Conservation (phyloP, 805 yeast species). For the Metschnikowia gruessii region DNA sequence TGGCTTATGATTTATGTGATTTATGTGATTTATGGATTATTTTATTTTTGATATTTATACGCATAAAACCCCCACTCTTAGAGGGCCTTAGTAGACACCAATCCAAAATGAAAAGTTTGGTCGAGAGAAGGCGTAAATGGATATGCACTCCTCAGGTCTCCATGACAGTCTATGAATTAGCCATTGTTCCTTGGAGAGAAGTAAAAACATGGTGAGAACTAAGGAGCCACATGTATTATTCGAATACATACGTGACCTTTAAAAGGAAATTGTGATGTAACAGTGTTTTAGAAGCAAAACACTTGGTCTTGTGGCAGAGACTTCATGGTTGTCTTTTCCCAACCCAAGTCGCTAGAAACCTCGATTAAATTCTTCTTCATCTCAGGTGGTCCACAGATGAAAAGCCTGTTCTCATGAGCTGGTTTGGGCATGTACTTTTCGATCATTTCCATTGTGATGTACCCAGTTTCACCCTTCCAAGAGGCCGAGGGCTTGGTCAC, state of each 20-base stretch:
- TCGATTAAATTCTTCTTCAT: conserved; percentile 56
- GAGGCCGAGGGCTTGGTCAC: conserved; percentile 46
- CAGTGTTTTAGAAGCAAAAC: conserved; percentile 45
- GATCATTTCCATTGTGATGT: conserved; percentile 57
- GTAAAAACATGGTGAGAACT: too few relatives aligned
- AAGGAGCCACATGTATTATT: neutral
- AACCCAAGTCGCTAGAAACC: conserved; percentile 58
- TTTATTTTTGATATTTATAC: too few relatives aligned
- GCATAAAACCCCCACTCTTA: too few relatives aligned
- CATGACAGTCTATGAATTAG: too few relatives aligned
- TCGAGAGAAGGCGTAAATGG: neutral
- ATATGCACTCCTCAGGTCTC: neutral
- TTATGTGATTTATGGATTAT: too few relatives aligned
- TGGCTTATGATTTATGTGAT: too few relatives aligned
- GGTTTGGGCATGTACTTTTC: conserved; percentile 51
- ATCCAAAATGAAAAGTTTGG: neutral
- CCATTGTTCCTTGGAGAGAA: too few relatives aligned
- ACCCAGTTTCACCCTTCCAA: conserved; percentile 63
- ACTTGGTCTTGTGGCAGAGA: conserved; percentile 53
- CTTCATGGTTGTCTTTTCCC: conserved; percentile 48
- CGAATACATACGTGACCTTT: neutral
- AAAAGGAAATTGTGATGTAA: neutral
- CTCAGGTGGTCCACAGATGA: conserved; percentile 73
- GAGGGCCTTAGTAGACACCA: too few relatives aligned
- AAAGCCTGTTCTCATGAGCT: conserved; percentile 49